Evolutionary conservation across 306 rosid genomes (phyloP), one percentile per base, ranked within the genome.

Genomic region (Albizia julibrissin): DNA sequence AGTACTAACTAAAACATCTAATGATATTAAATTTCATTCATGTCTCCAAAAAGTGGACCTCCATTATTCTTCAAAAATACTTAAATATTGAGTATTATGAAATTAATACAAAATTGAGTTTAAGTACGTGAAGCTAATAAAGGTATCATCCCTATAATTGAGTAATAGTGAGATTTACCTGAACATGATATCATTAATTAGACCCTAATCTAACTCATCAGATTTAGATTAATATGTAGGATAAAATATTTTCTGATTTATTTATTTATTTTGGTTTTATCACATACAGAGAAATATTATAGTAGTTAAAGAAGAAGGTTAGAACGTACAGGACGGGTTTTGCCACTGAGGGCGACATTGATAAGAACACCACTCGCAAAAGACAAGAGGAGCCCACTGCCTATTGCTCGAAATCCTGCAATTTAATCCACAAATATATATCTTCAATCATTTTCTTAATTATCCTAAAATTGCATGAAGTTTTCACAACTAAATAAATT

Each of bases 331-430:
- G 86, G 91, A 37, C 98, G 97, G 18, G 98, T 93, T 86, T 89
- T 87, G 1, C 22, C 76, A 43, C 95, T 93, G 77, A 95, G 95
- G 59, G 88, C 82, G 1, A 78, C 0, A 59, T 93, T 90, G 75
- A 95, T 91, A 76, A 93, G 78, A 43, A 95, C 0, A 3, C 94
- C 89, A 44, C 77, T 43, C 11, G 69, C 5, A 0, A 62, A 3
- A 1, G 98, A 95, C 73, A 91, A 69, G 1, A 79, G 0, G 0
- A 88, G 8, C 9, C 94, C 94, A 62, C 88, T 84, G 1, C 98
- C 98, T 11, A 93, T 91, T 67, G 97, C 97, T 0, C 98, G 94
- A 79, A 95, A 91, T n/a, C 98, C 98, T 90, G 84, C 68, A 27
- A 27, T 70, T 40, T 12, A 26, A 61, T 61, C 67, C 67, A 61